Evolutionary conservation across 1,284 basidiomycete genomes (phyloP), one percentile per base, ranked within the genome.

Genomic region (Cryptococcus sp.): DNA sequence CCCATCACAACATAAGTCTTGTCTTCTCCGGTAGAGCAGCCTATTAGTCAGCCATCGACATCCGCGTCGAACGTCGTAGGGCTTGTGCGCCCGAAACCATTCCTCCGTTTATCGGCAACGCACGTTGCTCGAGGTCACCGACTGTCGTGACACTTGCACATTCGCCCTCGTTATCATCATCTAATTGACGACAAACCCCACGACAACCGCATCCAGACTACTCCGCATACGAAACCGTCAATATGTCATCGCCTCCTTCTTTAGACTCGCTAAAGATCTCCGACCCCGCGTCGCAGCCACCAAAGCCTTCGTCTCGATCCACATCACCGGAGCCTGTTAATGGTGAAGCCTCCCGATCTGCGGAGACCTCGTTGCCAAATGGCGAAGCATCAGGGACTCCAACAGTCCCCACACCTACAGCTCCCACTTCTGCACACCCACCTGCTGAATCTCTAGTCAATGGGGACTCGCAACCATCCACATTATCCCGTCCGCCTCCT

Each of bases 171-270:
- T 35, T 8, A 47, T 35, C 31, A 47, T 5, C 20, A 47, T 39
- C 27, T 50, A n/a, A 15, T 23, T 44, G 25, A 20, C 42, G 27
- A 35, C 16, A 42, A 35, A 20, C 22, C 35, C 35, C 20, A 35
- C 31, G 31, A 35, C 31, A 35, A 35, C 10, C 31, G 31, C 31
- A 35, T 10, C 13, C 31, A 35, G 8, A 35, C 31, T 35, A 35
- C 31, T 13, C 8, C 53, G 27, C n/a, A 42, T 44, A n/a, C 47
- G 25, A 42, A 38, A 27, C 19, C 5, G 25, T 16, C 47, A 56
- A 20, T 31, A 66, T 64, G 62, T 61, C 65, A 11, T 57, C 53
- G 11, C 65, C 65, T 35, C 56, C 59, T n/a, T 59, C 62, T 6
- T 54, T 64, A 15, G 57, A 60, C 10, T 19, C 52, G 13, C 55